A percentile compares a stretch with the other conserved stretches of the same genome.
Conservation (phyloP, 164 flowering plant genomes). For the Tinospora cordifolia region DNA sequence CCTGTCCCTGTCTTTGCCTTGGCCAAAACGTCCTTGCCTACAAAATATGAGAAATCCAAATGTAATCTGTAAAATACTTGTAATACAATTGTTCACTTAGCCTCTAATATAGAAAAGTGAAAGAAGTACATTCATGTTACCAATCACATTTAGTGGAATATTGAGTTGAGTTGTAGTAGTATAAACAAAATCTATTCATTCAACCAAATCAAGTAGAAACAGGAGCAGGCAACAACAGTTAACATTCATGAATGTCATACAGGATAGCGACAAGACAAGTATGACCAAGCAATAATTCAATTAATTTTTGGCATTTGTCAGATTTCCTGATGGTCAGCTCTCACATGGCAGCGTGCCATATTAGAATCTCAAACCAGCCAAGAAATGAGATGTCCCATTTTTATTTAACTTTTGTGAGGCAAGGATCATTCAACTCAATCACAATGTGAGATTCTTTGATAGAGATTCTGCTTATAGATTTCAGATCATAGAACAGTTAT, state of each 20-base stretch:
- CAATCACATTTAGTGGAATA: too few species aligned
- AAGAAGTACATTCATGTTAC: not conserved
- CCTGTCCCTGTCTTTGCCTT: slow-evolving; percentile 99
- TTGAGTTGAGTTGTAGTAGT: too few species aligned
- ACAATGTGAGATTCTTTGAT: too few species aligned
- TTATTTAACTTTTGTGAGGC: not conserved
- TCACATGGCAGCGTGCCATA: not conserved
- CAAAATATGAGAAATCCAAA: slow-evolving; percentile 14
- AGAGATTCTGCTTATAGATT: too few species aligned
- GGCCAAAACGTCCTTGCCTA: slow-evolving; percentile 97
- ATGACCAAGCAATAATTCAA: not conserved
- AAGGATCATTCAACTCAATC: not conserved
- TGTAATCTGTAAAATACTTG: not conserved
- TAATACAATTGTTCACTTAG: too few species aligned
- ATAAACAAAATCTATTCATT: not conserved
- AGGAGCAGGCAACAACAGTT: not conserved
- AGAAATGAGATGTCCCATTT: not conserved
- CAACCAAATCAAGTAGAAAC: not conserved
- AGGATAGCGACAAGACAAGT: not conserved
- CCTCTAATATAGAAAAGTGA: not conserved
- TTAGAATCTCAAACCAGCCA: not conserved
- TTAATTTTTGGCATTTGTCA: not conserved
- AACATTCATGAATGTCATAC: not conserved
- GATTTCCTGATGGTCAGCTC: not conserved
- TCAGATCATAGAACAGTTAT: too few species aligned